A percentile compares a stretch with the other conserved stretches of the same genome.
These are phyloP conservation scores for Castanospermum australe DNA, from an alignment of 306 rosid species.

Conservation along the genomic window DNA sequence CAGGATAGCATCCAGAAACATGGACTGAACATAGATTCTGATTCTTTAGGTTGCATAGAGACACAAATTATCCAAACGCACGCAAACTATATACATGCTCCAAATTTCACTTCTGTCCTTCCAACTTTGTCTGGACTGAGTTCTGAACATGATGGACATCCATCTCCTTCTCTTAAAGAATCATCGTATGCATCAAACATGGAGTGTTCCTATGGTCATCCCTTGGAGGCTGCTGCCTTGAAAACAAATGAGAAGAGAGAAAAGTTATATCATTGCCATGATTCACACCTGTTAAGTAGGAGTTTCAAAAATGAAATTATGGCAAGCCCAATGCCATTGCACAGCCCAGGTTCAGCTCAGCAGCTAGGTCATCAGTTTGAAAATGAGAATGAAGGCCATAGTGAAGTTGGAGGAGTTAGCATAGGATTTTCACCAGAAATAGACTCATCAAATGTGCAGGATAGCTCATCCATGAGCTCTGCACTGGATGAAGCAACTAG, in stretches of 20 bases:
- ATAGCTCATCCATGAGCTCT: conserved; percentile 55
- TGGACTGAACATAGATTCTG: conserved; percentile 25
- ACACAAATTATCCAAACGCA: conserved; percentile 23
- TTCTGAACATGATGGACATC: conserved; percentile 33
- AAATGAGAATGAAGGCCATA: conserved; percentile 53
- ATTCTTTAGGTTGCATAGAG: conserved; percentile 25
- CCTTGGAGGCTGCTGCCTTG: conserved; percentile 33
- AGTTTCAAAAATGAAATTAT: conserved; percentile 31
- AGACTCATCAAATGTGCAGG: conserved; percentile 54
- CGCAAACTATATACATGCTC: conserved; percentile 24
- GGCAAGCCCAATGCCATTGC: conserved; percentile 20
- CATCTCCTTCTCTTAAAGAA: conserved; percentile 46
- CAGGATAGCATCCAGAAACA: conserved; percentile 28
- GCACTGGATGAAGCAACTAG: conserved; percentile 58
- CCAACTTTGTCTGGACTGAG: conserved; percentile 36
- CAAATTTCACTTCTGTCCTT: conserved; percentile 30
- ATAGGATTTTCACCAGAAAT: conserved; percentile 47
- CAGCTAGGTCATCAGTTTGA: conserved; percentile 41
- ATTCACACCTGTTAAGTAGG: conserved; percentile 33
- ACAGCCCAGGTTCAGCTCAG: conserved; percentile 31
- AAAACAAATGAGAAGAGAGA: conserved; percentile 35
- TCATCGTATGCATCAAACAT: conserved; percentile 45
- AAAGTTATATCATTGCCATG: conserved; percentile 12
- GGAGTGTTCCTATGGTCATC: conserved; percentile 34
- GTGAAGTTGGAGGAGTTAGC: conserved; percentile 51